Base-by-base conservation (phyloP, 768 basidiomycete species). In the Mycena kentingensis region DNA sequence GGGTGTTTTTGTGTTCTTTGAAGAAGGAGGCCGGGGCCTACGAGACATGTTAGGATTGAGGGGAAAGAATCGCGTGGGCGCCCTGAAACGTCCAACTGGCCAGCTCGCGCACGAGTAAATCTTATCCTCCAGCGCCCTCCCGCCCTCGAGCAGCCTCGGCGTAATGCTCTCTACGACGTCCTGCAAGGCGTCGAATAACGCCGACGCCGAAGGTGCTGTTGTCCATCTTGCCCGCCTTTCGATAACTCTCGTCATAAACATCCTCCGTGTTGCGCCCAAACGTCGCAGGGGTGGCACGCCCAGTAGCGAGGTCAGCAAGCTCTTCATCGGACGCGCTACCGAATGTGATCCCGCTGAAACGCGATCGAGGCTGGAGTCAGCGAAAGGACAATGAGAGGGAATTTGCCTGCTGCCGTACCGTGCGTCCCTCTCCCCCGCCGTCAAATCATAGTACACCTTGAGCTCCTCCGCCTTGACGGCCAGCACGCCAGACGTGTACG, bases 1-100 rank as follows among this genome's bases (percentile, higher is more conserved):
- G 73, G 0, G 74, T 75, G 43, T 74, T 75, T 26, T 65, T 60
- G 51, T 76, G 77, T 4, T 68, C 31, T 53, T 72, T 71, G 65
- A 75, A 76, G 54, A 73, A 76, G 2, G 63, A 65, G n/a, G 61
- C 72, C 27, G 63, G 42, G 2, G 62, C 68, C 68, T 41, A n/a
- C n/a, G 15, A 3, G 6, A 25, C 12, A 10, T 12, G 11, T n/a
- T n/a, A n/a, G 36, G 19, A 6, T 11, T 18, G 18, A 18, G 18
- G 36, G 19, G 11, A 10, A 7, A 7, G 19, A 12, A 16, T 19
- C 26, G 39, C 22, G 15, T 21, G 10, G n/a, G 54, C 57, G 2
- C 35, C 74, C 73, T 70, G 44, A 74, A 3, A 74, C 66, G 52
- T 74, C 73, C 12, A 74, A 52, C 41, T 73, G 72, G 51, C 73